Evolutionary conservation across 2,329 filamentous ascomycete genomes (phyloP).

Genomic region (Fusarium clavum): DNA sequence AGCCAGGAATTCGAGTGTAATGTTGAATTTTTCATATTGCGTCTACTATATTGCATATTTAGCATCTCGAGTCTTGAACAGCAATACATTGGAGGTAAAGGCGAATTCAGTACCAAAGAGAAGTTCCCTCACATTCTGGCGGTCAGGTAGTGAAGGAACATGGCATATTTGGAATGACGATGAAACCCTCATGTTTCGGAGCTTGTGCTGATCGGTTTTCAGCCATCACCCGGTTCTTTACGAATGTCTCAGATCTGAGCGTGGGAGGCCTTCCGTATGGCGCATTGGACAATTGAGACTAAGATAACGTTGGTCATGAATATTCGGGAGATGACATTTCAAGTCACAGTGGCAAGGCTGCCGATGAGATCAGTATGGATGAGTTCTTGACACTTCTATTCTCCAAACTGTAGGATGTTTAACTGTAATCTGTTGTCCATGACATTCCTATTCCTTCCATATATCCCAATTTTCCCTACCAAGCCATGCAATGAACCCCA

Average conservation of each 20-base stretch:
- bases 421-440: background rate
- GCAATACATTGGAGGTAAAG: background rate
- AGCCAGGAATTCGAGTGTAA: background rate
- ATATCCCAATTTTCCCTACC: background rate
- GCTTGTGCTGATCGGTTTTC: background rate
- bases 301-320: background rate
- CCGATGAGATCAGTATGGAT: background rate
- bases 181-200: slow-evolving; percentile 33
- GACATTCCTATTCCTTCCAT: slow-evolving; percentile 1
- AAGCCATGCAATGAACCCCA: slow-evolving; percentile 5
- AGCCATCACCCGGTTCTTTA: background rate
- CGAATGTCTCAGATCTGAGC: slow-evolving; percentile 14
- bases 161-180: slow-evolving; percentile 21
- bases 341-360: background rate
- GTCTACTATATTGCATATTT: background rate
- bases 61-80: background rate
- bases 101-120: background rate
- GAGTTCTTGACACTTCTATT: background rate
- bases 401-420: background rate
- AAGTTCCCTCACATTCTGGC: background rate
- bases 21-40: background rate
- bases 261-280: background rate
- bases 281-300: background rate
- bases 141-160: slow-evolving; percentile 7
- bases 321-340: background rate